These are phyloP conservation scores for Silene uniflora DNA, from an alignment of 148 eudicot species.

Conservation along the genomic window DNA sequence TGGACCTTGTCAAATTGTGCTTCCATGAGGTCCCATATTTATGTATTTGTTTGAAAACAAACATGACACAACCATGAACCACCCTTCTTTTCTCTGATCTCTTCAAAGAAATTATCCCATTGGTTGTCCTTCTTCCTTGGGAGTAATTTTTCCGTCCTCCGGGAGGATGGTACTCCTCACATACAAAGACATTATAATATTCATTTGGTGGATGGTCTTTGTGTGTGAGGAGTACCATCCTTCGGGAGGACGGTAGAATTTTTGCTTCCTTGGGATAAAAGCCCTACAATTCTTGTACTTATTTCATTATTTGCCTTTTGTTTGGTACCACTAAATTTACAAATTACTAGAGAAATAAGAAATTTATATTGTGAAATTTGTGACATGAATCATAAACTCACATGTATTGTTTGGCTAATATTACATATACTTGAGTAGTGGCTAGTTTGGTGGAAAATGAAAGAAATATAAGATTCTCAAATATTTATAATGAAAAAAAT, in stretches of 20 bases:
- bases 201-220: no score
- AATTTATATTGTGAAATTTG: not conserved
- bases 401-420: no score
- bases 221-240: no score
- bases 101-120: constrained; percentile 6
- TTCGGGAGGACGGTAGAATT: no score
- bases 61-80: constrained; percentile 29
- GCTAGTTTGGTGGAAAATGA: no score
- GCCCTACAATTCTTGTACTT: constrained; percentile 26
- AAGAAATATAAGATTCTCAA: no score
- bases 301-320: constrained; percentile 7
- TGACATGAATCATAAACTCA: not conserved
- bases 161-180: no score
- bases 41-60: constrained; percentile 9
- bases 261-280: constrained; percentile 26
- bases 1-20: constrained; percentile 26
- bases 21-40: constrained; percentile 11
- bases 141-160: no score
- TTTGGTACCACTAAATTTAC: not conserved
- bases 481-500: no score
- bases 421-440: no score
- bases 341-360: not conserved
- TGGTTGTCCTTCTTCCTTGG: constrained; percentile 33
- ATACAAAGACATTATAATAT: no score
- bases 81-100: constrained; percentile 13